Base-by-base conservation (phyloP, 106 monocot species). In the Allium cepa region DNA sequence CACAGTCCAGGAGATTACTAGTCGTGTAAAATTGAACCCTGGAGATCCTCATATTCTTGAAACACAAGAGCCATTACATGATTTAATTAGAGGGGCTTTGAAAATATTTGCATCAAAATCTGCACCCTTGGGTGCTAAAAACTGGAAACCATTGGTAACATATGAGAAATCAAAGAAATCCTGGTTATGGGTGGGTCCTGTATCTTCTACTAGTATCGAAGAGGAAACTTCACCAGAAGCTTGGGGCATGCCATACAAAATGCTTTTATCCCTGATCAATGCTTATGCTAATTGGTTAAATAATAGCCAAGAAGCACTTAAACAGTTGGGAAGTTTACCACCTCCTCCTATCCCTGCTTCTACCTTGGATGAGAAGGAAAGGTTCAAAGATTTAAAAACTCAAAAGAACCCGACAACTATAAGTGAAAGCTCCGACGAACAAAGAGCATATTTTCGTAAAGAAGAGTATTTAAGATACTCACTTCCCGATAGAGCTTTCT, bases 251-350 rank as follows among this genome's bases (percentile, higher is more conserved):
- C 91, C 96, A 15, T 91, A 96, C 57, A 96, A 92, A 68, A 92
- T 88, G 86, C 88, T 96, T 73, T 84, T 88, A 16, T 91, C 86
- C 59, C 72, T 96, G 72, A 91, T 96, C 68, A 88, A 96, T 80
- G 78, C 96, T 59, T 96, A 91, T 82, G 91, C 96, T 18, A 96
- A 96, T 72, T 96, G 96, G 96, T 72, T 96, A 12, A 91, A 96
- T 73, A 82, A 76, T 68, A 84, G 91, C 8, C 92, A 92, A 69
- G 96, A 92, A 75, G 88, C 88, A 26, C 91, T 96, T 71, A 81
- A 84, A 66, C 86, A 92, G 75, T 91, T 96, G n/a, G 96, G 96
- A 67, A 85, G 81, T 66, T 83, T 96, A 49, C 92, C 92, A 48
- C 71, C 91, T 60, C 96, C 96, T 55, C 92, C 96, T 7, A 36